A percentile compares a stretch with the other conserved stretches of the same genome.
Conservation (phyloP, 2,329 filamentous ascomycete species). For the Periconia sp. region DNA sequence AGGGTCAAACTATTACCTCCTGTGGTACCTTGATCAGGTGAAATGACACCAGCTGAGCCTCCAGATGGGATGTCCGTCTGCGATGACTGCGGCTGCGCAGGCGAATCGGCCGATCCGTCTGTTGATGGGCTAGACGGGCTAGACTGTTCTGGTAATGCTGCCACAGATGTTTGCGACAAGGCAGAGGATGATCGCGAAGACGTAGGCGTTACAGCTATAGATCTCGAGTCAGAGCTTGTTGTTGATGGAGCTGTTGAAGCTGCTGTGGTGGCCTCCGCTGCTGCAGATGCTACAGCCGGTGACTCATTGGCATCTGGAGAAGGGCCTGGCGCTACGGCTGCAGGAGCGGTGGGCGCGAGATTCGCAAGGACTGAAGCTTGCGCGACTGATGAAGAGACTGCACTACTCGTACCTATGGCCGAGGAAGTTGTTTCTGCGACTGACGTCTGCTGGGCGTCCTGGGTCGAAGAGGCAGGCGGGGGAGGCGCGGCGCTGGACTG, state of each 20-base stretch:
- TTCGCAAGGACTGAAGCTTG: slow-evolving; percentile 27
- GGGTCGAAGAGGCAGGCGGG: slow-evolving; percentile 16
- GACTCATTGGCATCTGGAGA: slow-evolving; percentile 8
- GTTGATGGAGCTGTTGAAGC: slow-evolving; percentile 21
- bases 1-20: slow-evolving; percentile 25
- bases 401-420: slow-evolving; percentile 41
- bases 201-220: slow-evolving; percentile 29
- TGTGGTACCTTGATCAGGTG: slow-evolving; percentile 26
- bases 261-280: slow-evolving; percentile 12
- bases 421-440: slow-evolving; percentile 34
- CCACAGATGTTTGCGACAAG: slow-evolving; percentile 16
- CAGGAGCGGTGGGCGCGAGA: slow-evolving; percentile 23
- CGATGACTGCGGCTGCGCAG: slow-evolving; percentile 23
- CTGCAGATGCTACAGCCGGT: slow-evolving; percentile 7
- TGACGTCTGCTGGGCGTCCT: slow-evolving; percentile 22
- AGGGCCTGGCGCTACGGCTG: slow-evolving; percentile 13
- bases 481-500: slow-evolving; percentile 26
- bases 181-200: slow-evolving; percentile 13
- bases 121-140: slow-evolving; percentile 15
- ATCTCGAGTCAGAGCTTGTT: slow-evolving; percentile 39
- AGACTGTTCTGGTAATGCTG: slow-evolving; percentile 19
- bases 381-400: slow-evolving; percentile 32
- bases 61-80: slow-evolving; percentile 21
- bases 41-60: slow-evolving; percentile 36
- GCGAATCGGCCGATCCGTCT: slow-evolving; percentile 17